A percentile compares a stretch with the other conserved stretches of the same genome.
These are phyloP conservation scores for Candida dajiaensis DNA, from an alignment of 805 yeast genomes.

Conservation along the genomic window DNA sequence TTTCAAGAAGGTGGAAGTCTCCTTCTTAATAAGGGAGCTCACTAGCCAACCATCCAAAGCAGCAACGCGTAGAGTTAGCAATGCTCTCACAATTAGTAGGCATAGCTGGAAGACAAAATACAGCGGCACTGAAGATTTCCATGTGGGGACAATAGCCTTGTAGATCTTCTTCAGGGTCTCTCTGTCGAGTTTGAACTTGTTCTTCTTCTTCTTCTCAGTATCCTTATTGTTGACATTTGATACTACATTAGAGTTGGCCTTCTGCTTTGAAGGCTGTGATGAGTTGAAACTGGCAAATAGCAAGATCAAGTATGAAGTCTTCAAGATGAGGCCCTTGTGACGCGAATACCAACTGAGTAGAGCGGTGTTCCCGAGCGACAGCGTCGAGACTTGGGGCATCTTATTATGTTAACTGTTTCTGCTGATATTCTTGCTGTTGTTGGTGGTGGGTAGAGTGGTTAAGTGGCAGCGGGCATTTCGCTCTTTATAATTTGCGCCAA, in stretches of 20 bases:
- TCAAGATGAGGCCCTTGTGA: conserved; percentile 22
- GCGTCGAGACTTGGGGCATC: neutral
- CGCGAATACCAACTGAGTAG: conserved; percentile 19
- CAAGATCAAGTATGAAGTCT: conserved; percentile 22
- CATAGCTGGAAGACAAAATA: conserved; percentile 22
- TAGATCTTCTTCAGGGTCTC: conserved; percentile 10
- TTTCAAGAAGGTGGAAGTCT: conserved; percentile 55
- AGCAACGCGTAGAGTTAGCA: conserved; percentile 76
- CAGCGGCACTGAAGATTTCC: conserved; percentile 20
- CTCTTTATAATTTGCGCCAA: neutral
- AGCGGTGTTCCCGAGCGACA: neutral
- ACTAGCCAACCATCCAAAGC: conserved; percentile 81
- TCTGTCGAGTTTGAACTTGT: conserved; percentile 6
- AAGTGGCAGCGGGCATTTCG: neutral
- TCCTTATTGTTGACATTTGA: neutral
- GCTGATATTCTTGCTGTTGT: neutral
- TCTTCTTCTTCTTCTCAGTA: neutral
- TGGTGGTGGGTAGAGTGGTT: neutral
- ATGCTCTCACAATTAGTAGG: conserved; percentile 60
- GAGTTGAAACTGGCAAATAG: conserved; percentile 22
- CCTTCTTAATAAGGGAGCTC: conserved; percentile 69
- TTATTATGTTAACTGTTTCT: no score
- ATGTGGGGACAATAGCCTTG: conserved; percentile 17
- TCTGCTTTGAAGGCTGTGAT: conserved; percentile 6
- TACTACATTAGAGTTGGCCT: neutral